Base-by-base conservation (phyloP, 257 asterid genomes). In the Solanum piurae region DNA sequence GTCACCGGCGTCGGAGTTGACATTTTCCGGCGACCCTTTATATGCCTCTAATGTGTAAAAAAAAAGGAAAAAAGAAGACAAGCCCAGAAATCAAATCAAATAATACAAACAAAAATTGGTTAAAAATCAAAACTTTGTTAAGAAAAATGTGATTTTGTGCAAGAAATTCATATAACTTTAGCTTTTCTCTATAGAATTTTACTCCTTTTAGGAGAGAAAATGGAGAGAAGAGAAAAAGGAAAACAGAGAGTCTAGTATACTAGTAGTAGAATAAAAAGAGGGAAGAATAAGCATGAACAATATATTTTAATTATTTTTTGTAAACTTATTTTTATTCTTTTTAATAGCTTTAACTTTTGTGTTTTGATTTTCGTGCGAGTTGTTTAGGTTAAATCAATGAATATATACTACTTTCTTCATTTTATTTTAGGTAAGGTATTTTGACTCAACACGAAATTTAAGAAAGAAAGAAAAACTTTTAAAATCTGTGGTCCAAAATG, bases 1-100 rank as follows among this genome's bases (percentile, higher is more conserved):
- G 93, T 84, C n/a, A 80, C 93, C 88, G 96, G 95, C 84, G 73
- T 29, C 10, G 87, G 90, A 46, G 89, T 37, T 7, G 90, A 89
- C 90, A 89, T 89, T 37, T 29, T 83, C 86, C 44, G 80, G 85
- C 42, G 12, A 82, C 38, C 84, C 14, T 42, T n/a, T 23, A 5
- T 40, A 6, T 25, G 9, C 49, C 9, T 77, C 10, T 40, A 5
- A 5, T n/a, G 3, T n/a, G 11, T 25, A 9, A 12, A 76, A 76
- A 76, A 7, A 14, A n/a, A 2, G n/a, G 12, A 58, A 21, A 25
- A 42, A 6, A 7, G 16, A 12, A 13, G 64, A 55, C 25, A 55
- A 77, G 0, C 36, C 34, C 58, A 75, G 36, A 44, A 77, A 42
- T 25, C 12, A 77, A 77, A n/a, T 31, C 84, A 25, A 77, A 77